Percentiles rank a stretch among this genome's conserved stretches.
phyloP scores from a whole-genome alignment of 306 rosid species.

The Phaseolus lunatus region DNA sequence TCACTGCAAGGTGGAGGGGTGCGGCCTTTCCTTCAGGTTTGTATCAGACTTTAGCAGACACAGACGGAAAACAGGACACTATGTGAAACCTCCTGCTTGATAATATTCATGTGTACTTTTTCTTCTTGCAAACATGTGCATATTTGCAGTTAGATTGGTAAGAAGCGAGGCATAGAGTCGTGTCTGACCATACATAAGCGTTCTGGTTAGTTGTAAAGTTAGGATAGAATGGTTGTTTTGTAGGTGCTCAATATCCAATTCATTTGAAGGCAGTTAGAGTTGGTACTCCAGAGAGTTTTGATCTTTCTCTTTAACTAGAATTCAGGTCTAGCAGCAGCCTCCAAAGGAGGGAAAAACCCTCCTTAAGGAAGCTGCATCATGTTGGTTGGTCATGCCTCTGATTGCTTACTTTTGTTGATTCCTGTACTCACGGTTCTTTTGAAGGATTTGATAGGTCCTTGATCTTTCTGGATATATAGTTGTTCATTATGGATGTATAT shows the following conservation, averaged over 20 bases:
- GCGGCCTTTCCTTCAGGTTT: constrained; percentile 92
- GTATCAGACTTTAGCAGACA: constrained; percentile 96
- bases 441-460: constrained; percentile 38
- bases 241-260: constrained; percentile 53
- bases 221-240: constrained; percentile 55
- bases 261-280: constrained; percentile 46
- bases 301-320: constrained; percentile 45
- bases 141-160: constrained; percentile 49
- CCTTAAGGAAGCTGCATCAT: constrained; percentile 39
- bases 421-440: constrained; percentile 41
- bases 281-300: constrained; percentile 43
- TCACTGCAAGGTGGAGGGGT: constrained; percentile 82
- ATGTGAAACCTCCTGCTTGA: constrained; percentile 59
- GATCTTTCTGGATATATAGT: constrained; percentile 41
- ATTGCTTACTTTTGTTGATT: constrained; percentile 44
- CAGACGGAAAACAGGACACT: constrained; percentile 92
- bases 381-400: constrained; percentile 45
- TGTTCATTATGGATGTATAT: constrained; percentile 51
- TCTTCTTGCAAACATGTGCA: constrained; percentile 46
- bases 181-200: constrained; percentile 44
- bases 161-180: constrained; percentile 44
- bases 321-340: constrained; percentile 37
- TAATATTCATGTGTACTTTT: constrained; percentile 42
- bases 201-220: constrained; percentile 59
- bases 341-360: constrained; percentile 49